Percentiles rank a stretch among this genome's conserved stretches.
These are phyloP conservation scores for Orbilia ellipsospora DNA, from an alignment of 2,329 filamentous ascomycete species.

Conservation along the genomic window DNA sequence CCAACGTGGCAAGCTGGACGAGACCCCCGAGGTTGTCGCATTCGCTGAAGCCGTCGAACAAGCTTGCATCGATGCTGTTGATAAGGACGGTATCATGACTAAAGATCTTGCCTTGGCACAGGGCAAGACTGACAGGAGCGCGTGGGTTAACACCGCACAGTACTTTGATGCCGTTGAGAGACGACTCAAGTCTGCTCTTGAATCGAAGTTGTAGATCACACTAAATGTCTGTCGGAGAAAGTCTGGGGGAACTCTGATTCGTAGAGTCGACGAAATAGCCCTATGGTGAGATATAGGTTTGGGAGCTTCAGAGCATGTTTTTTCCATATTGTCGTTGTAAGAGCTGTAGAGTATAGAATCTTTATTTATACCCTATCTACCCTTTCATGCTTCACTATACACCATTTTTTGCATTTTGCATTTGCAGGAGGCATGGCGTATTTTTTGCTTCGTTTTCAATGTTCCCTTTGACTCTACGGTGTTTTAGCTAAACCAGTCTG, in stretches of 20 bases:
- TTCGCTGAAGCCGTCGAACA: conserved; percentile 93
- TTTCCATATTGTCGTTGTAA: conserved; percentile 2
- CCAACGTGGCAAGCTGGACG: conserved; percentile 92
- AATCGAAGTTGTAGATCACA: conserved; percentile 74
- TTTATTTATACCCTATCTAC: conserved; percentile 25
- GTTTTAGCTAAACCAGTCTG: no score
- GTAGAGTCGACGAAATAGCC: neutral
- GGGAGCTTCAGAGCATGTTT: neutral
- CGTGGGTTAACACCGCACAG: conserved; percentile 91
- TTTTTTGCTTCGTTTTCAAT: neutral
- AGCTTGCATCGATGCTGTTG: conserved; percentile 93
- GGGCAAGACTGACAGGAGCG: conserved; percentile 83
- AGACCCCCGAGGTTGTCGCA: conserved; percentile 87
- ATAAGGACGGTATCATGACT: conserved; percentile 96
- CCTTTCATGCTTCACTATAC: conserved; percentile 6
- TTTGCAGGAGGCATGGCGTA: conserved; percentile 33
- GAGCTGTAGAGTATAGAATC: conserved; percentile 28
- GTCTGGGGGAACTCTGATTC: neutral
- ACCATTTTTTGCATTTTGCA: conserved; percentile 24
- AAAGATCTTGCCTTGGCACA: conserved; percentile 97
- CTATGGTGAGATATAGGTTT: no score
- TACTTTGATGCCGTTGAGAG: conserved; percentile 94
- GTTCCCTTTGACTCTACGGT: conserved; percentile 1
- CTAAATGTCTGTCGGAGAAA: no score
- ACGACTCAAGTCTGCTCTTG: conserved; percentile 81